Evolutionary conservation across 2,329 filamentous ascomycete species (phyloP), one percentile per base, ranked within the genome.

Genomic region (Pestalotiopsis sp.): DNA sequence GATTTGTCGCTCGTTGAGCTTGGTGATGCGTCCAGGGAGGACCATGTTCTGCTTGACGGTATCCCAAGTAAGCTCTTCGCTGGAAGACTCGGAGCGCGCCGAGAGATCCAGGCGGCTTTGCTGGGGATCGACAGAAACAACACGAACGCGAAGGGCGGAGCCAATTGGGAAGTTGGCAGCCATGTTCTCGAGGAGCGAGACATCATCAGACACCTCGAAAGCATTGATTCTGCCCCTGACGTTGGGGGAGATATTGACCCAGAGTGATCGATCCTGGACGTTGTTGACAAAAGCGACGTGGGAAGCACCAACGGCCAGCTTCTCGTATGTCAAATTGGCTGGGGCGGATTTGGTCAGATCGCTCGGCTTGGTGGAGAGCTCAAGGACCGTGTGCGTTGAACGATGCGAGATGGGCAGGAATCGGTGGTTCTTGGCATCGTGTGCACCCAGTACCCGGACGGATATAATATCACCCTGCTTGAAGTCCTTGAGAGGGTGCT

Each of bases 221-320:
- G 92, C 87, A 66, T 90, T 90, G 68, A 99, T 89, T 64, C 94
- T 90, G 68, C 96, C 96, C 69, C 95, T 91, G 17, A 99, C 90
- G 66, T 92, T 93, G 6, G 96, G 94, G 1, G 95, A 94, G 25
- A 99, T 82, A 76, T 94, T 98, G 60, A 97, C 92, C 95, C 96
- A 98, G 25, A 97, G 85, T 76, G 88, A 93, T 72, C 93, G 90
- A 36, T 93, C 87, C 25, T 88, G 88, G 70, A 95, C 86, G 77
- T 98, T 98, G 85, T 98, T 99, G 77, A 99, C 89, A 76, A 95
- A 98, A 1, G 92, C 95, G 64, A 97, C 80, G 80, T 93, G 90
- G 2, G 87, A 88, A 20, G 92, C 91, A 20, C 92, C 94, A 64
- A 89, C 83, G 74, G 91, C 85, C 70, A 99, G 82, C 69, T 93